Conservation (phyloP, 192 early-diverging fungal genomes). For the Linnemannia hyalina region DNA sequence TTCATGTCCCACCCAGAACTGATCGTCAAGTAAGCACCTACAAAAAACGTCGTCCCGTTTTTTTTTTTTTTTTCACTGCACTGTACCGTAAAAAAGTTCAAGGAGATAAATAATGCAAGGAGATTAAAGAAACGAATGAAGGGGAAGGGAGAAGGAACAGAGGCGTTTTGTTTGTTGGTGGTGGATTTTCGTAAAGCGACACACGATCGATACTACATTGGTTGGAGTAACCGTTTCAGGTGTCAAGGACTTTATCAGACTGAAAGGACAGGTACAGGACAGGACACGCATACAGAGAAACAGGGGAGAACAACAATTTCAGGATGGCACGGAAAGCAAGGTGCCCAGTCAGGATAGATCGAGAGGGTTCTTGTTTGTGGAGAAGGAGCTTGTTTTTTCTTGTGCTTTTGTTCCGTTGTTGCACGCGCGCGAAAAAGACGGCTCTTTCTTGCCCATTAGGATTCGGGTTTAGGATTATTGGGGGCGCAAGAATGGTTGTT, state of each 20-base stretch:
- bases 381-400: background rate
- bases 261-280: background rate
- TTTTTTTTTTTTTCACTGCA: background rate
- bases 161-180: background rate
- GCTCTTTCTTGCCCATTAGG: background rate
- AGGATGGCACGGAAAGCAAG: background rate
- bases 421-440: background rate
- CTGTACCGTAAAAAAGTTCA: background rate
- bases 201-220: background rate
- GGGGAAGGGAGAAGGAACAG: background rate
- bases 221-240: background rate
- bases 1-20: constrained; percentile 94
- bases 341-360: background rate
- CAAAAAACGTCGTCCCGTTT: too few species aligned
- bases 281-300: background rate
- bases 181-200: background rate
- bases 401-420: background rate
- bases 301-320: background rate
- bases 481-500: background rate
- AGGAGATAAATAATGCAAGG: background rate
- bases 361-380: background rate
- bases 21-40: constrained; percentile 72
- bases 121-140: background rate
- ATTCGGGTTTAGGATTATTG: background rate
- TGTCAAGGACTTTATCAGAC: background rate